Evolutionary conservation across 2,329 filamentous ascomycete genomes (phyloP).

Genomic region (Clarireedia monteithiana): DNA sequence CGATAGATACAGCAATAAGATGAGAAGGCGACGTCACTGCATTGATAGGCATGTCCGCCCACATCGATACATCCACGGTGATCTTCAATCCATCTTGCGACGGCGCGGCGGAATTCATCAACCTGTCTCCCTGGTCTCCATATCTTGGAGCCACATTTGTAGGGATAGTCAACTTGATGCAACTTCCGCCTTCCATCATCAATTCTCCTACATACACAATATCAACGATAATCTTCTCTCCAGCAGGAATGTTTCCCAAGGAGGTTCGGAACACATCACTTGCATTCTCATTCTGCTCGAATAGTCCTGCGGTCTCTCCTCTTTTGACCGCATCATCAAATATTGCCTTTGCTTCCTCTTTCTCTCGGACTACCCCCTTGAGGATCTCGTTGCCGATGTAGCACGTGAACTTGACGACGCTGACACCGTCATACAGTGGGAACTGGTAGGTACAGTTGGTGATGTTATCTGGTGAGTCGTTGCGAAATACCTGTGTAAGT

Average conservation of each 20-base stretch:
- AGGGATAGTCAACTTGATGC: conserved; percentile 60
- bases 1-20: conserved; percentile 57
- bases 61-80: conserved; percentile 52
- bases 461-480: conserved; percentile 41
- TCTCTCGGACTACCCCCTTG: conserved; percentile 59
- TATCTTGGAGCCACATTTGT: conserved; percentile 61
- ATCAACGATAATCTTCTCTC: conserved; percentile 48
- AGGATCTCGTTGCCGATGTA: conserved; percentile 52
- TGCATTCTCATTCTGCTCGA: conserved; percentile 52
- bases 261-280: conserved; percentile 62
- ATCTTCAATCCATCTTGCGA: conserved; percentile 32
- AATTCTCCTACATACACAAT: conserved; percentile 63
- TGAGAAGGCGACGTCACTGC: conserved; percentile 61
- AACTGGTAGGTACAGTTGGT: conserved; percentile 58
- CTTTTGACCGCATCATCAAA: conserved; percentile 51
- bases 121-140: conserved; percentile 38
- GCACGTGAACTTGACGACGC: conserved; percentile 60
- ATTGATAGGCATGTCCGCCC: conserved; percentile 47
- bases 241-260: conserved; percentile 58
- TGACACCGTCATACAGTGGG: conserved; percentile 65
- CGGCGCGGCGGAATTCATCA: neutral
- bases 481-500: conserved; percentile 52
- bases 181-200: conserved; percentile 61
- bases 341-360: conserved; percentile 48
- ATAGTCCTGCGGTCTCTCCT: conserved; percentile 55